These are phyloP conservation scores for Dendrocalamus latiflorus DNA, from an alignment of 202 grass and related monocot genomes.

Conservation along the genomic window DNA sequence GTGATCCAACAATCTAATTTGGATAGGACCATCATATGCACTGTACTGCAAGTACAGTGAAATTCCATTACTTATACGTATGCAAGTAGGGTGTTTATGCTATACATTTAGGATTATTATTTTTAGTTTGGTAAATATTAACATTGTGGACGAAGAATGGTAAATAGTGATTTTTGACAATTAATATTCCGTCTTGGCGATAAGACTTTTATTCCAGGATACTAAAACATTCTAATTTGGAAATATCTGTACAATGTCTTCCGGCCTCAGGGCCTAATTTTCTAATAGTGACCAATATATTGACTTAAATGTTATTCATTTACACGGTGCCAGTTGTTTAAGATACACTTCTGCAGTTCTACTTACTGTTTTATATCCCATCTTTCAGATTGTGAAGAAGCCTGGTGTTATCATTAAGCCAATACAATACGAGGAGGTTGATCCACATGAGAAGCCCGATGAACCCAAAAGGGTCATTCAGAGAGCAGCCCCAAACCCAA, in stretches of 20 bases:
- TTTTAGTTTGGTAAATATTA: not conserved
- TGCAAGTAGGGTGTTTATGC: not conserved
- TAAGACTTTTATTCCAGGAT: not conserved
- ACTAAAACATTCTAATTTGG: not conserved
- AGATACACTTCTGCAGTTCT: not conserved
- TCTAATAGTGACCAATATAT: not conserved
- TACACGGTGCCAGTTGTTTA: not conserved
- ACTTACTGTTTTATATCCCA: not conserved
- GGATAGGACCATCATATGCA: not conserved
- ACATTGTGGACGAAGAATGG: not conserved
- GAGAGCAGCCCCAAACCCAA: too few relatives aligned
- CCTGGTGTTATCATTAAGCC: too few relatives aligned
- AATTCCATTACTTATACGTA: not conserved
- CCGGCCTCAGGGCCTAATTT: not conserved
- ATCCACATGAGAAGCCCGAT: too few relatives aligned
- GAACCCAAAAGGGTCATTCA: too few relatives aligned
- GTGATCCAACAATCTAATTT: not conserved
- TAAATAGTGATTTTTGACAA: too few relatives aligned
- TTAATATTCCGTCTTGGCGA: not conserved
- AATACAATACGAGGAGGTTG: too few relatives aligned
- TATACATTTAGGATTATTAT: not conserved
- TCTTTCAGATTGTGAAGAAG: slow-evolving; percentile 85
- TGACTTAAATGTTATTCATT: not conserved
- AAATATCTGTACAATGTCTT: not conserved
- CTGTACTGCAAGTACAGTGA: not conserved